Base-by-base conservation (phyloP, 2,329 filamentous ascomycete species). In the Chaetomium globosum region DNA sequence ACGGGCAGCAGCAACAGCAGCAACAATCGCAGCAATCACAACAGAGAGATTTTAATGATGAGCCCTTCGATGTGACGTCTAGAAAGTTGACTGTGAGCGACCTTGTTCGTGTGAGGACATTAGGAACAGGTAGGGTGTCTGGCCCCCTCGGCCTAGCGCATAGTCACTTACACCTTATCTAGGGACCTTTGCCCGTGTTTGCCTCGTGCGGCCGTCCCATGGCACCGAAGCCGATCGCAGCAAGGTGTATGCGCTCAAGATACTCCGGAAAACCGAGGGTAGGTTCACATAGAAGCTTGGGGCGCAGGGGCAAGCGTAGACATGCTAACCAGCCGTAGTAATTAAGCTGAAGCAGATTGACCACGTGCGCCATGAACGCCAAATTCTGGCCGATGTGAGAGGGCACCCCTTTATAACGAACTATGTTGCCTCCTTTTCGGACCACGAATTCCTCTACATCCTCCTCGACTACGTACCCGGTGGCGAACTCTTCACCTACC, bases 321-420 rank as follows among this genome's bases (percentile, higher is more conserved):
- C 33, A 19, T 59, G 23, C 43, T 48, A 33, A 56, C 54, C 30
- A 31, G 49, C 30, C 49, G 56, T 73, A 85, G 89, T 95, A 53
- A 89, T 95, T 75, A 89, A 89, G 69, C 84, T 94, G 65, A 94
- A 94, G 81, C 91, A 95, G 75, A 88, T 94, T 71, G 91, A 94
- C 78, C 91, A 95, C 77, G 91, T 94, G 62, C 89, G 90, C 67
- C 91, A 93, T 77, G 91, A 95, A 81, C 89, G 91, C 71, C 85
- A 87, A 68, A 89, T 94, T 71, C 86, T 95, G 59, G 85, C 87
- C 73, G 88, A 91, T 69, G 89, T 94, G 56, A 87, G 89, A 55
- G 90, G 90, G 28, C 88, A 93, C 74, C 91, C 91, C 28, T 95
- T 94, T 78, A 93, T 95, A 75, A 93, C 91, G 60, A 88, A 85